Conservation (phyloP, 495 filamentous ascomycete species). For the Venustampulla echinocandica region DNA sequence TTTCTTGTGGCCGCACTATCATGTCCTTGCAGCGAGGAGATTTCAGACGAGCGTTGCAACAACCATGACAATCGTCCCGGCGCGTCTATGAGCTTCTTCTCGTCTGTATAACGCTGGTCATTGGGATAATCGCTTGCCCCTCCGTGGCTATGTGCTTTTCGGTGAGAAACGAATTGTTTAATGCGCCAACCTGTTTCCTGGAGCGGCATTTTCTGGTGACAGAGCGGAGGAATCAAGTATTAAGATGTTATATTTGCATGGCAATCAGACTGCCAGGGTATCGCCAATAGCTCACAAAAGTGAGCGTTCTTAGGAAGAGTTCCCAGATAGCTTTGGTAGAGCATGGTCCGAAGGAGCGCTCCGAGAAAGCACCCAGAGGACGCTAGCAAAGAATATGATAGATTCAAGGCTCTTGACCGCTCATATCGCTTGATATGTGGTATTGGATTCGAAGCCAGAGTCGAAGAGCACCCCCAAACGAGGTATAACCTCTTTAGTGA, state of each 20-base stretch:
- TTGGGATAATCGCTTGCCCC: background rate
- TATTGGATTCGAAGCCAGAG: background rate
- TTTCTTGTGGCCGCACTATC: slow-evolving; percentile 6
- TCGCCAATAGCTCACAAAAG: background rate
- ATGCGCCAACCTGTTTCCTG: slow-evolving; percentile 13
- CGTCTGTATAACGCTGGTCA: slow-evolving; percentile 1
- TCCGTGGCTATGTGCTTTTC: slow-evolving; percentile 2
- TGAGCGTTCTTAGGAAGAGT: background rate
- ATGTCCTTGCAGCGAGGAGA: slow-evolving; percentile 6
- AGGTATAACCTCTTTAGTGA: slow-evolving; percentile 1
- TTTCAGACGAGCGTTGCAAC: slow-evolving; percentile 6
- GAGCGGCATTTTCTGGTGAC: slow-evolving; percentile 10
- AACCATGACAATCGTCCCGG: slow-evolving; percentile 11
- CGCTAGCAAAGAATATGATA: background rate
- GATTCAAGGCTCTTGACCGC: background rate
- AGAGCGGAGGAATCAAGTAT: background rate
- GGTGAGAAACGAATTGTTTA: slow-evolving; percentile 17
- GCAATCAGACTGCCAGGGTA: background rate
- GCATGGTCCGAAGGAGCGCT: slow-evolving; percentile 4
- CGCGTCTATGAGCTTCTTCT: background rate
- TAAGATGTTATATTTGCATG: background rate
- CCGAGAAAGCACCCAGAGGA: background rate
- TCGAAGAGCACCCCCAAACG: background rate
- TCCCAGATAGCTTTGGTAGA: slow-evolving; percentile 2
- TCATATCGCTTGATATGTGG: slow-evolving; percentile 4